phyloP scores from a whole-genome alignment of 441 rosid species.

The Pelargonium fulgidum region DNA sequence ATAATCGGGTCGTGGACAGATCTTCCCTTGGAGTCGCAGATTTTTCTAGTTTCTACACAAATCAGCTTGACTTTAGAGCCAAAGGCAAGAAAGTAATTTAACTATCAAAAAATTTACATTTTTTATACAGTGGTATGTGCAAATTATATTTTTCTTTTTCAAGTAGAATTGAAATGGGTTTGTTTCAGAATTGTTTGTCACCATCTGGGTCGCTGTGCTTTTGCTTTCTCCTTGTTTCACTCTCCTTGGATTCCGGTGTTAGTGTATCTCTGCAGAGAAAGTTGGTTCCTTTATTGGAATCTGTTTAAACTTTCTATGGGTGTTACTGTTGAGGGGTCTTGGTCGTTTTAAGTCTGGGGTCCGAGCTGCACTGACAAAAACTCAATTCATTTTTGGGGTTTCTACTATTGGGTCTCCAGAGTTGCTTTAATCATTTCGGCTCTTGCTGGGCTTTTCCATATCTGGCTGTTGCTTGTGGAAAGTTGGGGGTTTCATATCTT shows the following conservation, averaged over 20 bases:
- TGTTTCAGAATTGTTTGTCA: constrained; percentile 17
- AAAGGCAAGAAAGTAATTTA: too few relatives aligned
- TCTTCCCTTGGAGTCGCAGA: too few relatives aligned
- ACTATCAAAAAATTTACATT: too few relatives aligned
- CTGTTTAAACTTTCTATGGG: constrained; percentile 7
- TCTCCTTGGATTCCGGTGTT: constrained; percentile 33
- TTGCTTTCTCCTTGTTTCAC: constrained; percentile 19
- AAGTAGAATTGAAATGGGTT: constrained; percentile 18
- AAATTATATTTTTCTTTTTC: not conserved
- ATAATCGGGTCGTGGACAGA: too few relatives aligned
- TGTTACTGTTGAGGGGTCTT: constrained; percentile 25
- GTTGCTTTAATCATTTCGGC: constrained; percentile 1
- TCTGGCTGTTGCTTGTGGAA: too few relatives aligned
- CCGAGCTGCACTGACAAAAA: not conserved
- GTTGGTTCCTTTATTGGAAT: constrained; percentile 39
- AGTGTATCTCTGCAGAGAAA: constrained; percentile 27
- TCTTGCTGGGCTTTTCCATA: not conserved
- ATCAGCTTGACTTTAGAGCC: too few relatives aligned
- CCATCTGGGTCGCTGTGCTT: constrained; percentile 24
- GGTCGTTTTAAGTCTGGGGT: constrained; percentile 19
- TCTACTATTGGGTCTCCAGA: not conserved
- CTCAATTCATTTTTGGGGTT: constrained; percentile 3
- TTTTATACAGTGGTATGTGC: too few relatives aligned
- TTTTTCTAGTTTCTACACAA: too few relatives aligned
- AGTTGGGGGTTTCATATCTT: too few relatives aligned